Conservation (phyloP, 257 asterid species). For the Solanum sejunctum region DNA sequence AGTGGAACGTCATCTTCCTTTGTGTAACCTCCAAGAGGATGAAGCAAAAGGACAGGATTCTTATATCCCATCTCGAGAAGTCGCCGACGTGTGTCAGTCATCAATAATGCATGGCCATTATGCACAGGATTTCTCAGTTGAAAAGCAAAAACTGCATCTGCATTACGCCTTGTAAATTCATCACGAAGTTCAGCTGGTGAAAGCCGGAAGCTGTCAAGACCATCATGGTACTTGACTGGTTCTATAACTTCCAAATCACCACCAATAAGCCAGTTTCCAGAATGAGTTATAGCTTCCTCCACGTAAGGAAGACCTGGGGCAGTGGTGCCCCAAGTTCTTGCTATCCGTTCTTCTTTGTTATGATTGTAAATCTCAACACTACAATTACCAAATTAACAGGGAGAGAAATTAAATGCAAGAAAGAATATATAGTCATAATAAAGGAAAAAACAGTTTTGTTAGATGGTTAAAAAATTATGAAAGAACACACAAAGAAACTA, state of each 20-base stretch:
- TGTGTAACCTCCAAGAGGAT: slow-evolving; percentile 85
- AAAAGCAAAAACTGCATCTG: slow-evolving; percentile 94
- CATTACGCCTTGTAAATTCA: slow-evolving; percentile 64
- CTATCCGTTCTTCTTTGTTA: slow-evolving; percentile 86
- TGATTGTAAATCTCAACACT: slow-evolving; percentile 89
- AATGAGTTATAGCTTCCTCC: slow-evolving; percentile 43
- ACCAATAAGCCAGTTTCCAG: slow-evolving; percentile 90
- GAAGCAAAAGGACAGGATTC: slow-evolving; percentile 74
- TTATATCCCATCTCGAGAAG: slow-evolving; percentile 85
- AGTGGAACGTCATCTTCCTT: slow-evolving; percentile 94
- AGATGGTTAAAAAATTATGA: not conserved
- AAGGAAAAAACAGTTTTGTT: not conserved
- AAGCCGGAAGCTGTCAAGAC: slow-evolving; percentile 70
- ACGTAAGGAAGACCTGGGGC: slow-evolving; percentile 79
- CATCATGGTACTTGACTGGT: slow-evolving; percentile 59
- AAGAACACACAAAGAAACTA: not conserved
- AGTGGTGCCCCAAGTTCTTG: slow-evolving; percentile 94
- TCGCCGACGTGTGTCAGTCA: slow-evolving; percentile 83
- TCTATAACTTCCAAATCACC: slow-evolving; percentile 76
- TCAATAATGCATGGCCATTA: slow-evolving; percentile 84
- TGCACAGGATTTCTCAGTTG: slow-evolving; percentile 95
- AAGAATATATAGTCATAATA: not conserved
- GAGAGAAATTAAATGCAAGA: not conserved
- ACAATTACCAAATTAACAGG: slow-evolving; percentile 2
- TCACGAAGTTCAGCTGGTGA: slow-evolving; percentile 71